Conservation (phyloP, 768 basidiomycete genomes). For the Postia placenta region DNA sequence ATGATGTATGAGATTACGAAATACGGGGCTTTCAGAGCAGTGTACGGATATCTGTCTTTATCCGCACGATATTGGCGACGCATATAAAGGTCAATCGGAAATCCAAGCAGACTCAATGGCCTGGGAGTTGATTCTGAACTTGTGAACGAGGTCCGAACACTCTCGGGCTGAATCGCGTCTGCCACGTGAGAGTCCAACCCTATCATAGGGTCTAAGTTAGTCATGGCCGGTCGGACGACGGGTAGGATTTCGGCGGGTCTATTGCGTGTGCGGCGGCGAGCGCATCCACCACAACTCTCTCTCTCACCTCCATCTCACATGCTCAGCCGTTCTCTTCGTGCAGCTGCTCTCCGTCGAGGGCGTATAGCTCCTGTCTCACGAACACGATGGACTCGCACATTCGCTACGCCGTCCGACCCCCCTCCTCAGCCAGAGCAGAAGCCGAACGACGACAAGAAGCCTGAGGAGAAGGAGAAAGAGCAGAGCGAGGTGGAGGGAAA, state of each 20-base stretch:
- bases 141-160: too few relatives aligned
- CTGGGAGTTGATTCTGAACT: too few relatives aligned
- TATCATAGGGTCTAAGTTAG: conserved; percentile 17
- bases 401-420: conserved; percentile 42
- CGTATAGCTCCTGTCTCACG: conserved; percentile 30
- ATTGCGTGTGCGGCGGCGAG: conserved; percentile 5
- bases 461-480: conserved; percentile 28
- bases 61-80: too few relatives aligned
- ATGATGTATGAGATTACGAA: too few relatives aligned
- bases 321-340: conserved; percentile 61
- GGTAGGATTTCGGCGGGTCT: not conserved
- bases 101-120: too few relatives aligned
- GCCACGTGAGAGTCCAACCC: conserved; percentile 7
- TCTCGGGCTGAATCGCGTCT: too few relatives aligned
- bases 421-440: conserved; percentile 26
- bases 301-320: conserved; percentile 32
- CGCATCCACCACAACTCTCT: not conserved
- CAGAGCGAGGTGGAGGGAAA: conserved; percentile 28
- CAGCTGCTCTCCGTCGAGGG: conserved; percentile 37
- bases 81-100: too few relatives aligned
- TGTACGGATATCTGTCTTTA: too few relatives aligned
- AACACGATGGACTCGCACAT: conserved; percentile 31
- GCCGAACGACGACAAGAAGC: conserved; percentile 19
- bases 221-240: conserved; percentile 12
- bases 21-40: too few relatives aligned